Evolutionary conservation across 1,284 basidiomycete species (phyloP).

Genomic region (Kwoniella shivajii): DNA sequence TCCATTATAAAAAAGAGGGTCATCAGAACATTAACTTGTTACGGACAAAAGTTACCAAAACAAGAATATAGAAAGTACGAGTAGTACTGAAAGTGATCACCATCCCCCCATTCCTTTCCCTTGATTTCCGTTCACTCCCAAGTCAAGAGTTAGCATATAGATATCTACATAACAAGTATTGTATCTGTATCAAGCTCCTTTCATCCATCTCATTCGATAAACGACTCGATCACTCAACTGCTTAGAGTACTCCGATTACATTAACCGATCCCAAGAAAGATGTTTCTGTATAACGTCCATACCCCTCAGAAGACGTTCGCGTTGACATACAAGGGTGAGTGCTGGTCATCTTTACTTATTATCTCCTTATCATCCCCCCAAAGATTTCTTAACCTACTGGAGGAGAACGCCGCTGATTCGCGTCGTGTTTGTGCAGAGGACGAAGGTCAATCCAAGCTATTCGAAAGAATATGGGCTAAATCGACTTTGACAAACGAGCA

Average conservation of each 20-base stretch:
- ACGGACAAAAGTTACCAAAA: too few species aligned
- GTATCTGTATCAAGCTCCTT: too few species aligned
- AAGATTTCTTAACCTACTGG: too few species aligned
- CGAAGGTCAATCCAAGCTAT: conserved; percentile 34
- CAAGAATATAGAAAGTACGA: too few species aligned
- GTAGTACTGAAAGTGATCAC: too few species aligned
- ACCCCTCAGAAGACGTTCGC: conserved; percentile 49
- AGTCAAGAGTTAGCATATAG: neutral
- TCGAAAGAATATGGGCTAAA: conserved; percentile 37
- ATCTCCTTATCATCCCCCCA: neutral
- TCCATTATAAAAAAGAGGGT: too few species aligned
- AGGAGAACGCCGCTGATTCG: too few species aligned
- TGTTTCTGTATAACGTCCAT: conserved; percentile 54
- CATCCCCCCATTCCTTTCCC: too few species aligned
- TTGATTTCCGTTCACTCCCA: too few species aligned
- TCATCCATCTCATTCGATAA: too few species aligned
- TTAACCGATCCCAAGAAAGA: conserved; percentile 13
- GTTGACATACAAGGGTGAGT: conserved; percentile 38
- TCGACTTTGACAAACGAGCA: conserved; percentile 4
- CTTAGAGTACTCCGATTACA: neutral
- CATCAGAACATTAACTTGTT: too few species aligned
- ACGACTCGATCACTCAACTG: neutral
- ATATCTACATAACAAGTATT: neutral
- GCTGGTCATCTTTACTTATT: neutral
- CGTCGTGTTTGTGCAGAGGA: conserved; percentile 26